Evolutionary conservation across 2,329 filamentous ascomycete genomes (phyloP).

Genomic region (Aspergillus sp.): DNA sequence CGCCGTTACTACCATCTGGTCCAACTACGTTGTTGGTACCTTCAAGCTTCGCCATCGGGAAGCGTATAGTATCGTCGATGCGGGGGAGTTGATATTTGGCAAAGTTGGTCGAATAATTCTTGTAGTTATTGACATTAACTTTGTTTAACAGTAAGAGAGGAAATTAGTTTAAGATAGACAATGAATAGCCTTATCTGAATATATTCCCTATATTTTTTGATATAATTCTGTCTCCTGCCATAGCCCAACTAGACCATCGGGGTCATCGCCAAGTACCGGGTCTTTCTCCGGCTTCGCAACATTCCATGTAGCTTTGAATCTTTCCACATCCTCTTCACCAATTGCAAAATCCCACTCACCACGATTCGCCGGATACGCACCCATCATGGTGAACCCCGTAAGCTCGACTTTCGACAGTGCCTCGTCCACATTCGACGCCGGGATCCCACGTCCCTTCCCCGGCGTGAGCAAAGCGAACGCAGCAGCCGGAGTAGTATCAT

Average conservation of each 20-base stretch:
- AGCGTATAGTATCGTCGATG: slow-evolving; percentile 51
- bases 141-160: background rate
- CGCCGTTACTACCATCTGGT: slow-evolving; percentile 40
- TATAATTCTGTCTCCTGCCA: slow-evolving; percentile 18
- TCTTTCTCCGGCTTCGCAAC: slow-evolving; percentile 40
- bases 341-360: slow-evolving; percentile 45
- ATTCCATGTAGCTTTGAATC: slow-evolving; percentile 39
- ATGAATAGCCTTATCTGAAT: background rate
- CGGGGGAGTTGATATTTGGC: slow-evolving; percentile 47
- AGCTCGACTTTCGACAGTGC: slow-evolving; percentile 32
- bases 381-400: slow-evolving; percentile 49
- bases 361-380: slow-evolving; percentile 44
- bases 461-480: slow-evolving; percentile 40
- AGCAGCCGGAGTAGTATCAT: slow-evolving; percentile 32
- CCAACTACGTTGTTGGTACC: slow-evolving; percentile 36
- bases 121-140: background rate
- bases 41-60: slow-evolving; percentile 48
- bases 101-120: slow-evolving; percentile 40
- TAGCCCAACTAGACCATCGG: slow-evolving; percentile 30
- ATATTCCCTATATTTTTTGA: background rate
- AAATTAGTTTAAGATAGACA: background rate
- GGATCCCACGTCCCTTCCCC: slow-evolving; percentile 32
- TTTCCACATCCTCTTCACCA: slow-evolving; percentile 37
- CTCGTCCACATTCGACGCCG: slow-evolving; percentile 23
- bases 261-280: slow-evolving; percentile 39